These are phyloP conservation scores for Saccharomycodes ludwigii DNA, from an alignment of 805 yeast species.

Conservation along the genomic window DNA sequence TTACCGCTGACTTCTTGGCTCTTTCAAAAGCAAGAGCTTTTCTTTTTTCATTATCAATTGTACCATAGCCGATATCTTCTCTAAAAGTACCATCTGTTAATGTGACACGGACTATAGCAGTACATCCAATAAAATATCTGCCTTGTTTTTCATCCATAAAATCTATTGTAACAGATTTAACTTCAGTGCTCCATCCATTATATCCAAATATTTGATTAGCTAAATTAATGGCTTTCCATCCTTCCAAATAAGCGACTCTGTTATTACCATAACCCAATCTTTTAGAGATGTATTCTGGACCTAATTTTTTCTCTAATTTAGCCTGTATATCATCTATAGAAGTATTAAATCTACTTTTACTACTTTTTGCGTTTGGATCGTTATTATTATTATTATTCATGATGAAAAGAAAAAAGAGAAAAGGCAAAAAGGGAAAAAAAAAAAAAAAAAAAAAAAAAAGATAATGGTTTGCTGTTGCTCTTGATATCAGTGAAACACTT, in stretches of 20 bases:
- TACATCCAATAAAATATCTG: constrained; percentile 50
- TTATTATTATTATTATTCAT: constrained; percentile 1
- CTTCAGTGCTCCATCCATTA: constrained; percentile 73
- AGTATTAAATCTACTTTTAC: constrained; percentile 10
- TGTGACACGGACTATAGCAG: constrained; percentile 62
- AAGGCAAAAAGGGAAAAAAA: constrained; percentile 6
- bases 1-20: constrained; percentile 72
- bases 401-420: constrained; percentile 1
- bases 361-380: constrained; percentile 11
- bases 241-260: constrained; percentile 63
- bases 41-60: constrained; percentile 58
- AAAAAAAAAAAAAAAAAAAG: constrained; percentile 4
- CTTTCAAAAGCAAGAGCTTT: constrained; percentile 73
- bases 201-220: constrained; percentile 78
- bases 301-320: constrained; percentile 36
- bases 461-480: no score
- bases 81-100: constrained; percentile 66
- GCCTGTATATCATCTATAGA: constrained; percentile 23
- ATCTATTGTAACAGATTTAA: constrained; percentile 53
- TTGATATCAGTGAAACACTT: no score
- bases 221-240: constrained; percentile 69
- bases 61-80: constrained; percentile 82
- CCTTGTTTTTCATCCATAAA: constrained; percentile 54
- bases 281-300: constrained; percentile 68
- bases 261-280: constrained; percentile 67